These are phyloP conservation scores for Bipolaris gigantea DNA, from an alignment of 2,329 filamentous ascomycete species.

Conservation along the genomic window DNA sequence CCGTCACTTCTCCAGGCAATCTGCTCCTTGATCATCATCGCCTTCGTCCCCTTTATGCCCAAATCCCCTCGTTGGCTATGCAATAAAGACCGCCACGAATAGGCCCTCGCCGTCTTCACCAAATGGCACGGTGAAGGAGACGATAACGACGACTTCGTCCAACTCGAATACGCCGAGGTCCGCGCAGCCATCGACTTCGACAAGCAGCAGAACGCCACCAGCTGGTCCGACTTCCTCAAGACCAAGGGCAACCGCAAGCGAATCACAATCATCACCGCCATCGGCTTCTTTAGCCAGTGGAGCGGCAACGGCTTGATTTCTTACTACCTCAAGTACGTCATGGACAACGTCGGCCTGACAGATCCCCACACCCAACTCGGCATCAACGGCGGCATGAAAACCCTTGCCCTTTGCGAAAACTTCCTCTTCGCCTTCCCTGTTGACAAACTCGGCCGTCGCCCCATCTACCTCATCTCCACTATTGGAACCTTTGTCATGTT, in stretches of 20 bases:
- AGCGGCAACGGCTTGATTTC: slow-evolving; percentile 46
- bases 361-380: slow-evolving; percentile 38
- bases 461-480: slow-evolving; percentile 49
- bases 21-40: slow-evolving; percentile 50
- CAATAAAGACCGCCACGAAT: slow-evolving; percentile 55
- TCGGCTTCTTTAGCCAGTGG: slow-evolving; percentile 46
- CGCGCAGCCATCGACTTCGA: slow-evolving; percentile 26
- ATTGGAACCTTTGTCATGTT: slow-evolving; percentile 50
- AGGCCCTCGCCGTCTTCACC: slow-evolving; percentile 57
- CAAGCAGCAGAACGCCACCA: slow-evolving; percentile 6
- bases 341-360: slow-evolving; percentile 45
- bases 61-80: slow-evolving; percentile 64
- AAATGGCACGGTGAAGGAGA: slow-evolving; percentile 57
- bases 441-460: slow-evolving; percentile 48
- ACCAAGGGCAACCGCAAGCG: slow-evolving; percentile 45
- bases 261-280: slow-evolving; percentile 44
- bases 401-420: slow-evolving; percentile 44
- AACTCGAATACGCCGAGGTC: slow-evolving; percentile 22
- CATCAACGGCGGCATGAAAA: slow-evolving; percentile 46
- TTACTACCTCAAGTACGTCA: slow-evolving; percentile 43
- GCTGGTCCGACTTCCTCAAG: slow-evolving; percentile 26
- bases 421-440: slow-evolving; percentile 38
- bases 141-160: slow-evolving; percentile 18
- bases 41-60: slow-evolving; percentile 47
- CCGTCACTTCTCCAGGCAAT: slow-evolving; percentile 55